Evolutionary conservation across 257 asterid genomes (phyloP).

Genomic region (Solanum medicagineum): DNA sequence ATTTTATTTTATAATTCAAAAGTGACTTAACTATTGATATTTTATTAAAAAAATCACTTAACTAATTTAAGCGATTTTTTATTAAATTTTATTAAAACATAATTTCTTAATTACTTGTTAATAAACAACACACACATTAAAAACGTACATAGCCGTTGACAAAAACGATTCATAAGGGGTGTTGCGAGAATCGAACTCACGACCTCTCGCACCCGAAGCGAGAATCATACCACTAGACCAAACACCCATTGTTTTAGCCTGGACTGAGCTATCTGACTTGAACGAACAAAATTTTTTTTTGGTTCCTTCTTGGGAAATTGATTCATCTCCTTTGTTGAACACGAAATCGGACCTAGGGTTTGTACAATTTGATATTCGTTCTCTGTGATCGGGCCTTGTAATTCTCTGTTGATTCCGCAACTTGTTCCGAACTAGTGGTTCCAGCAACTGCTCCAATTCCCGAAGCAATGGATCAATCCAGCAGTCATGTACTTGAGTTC

Average conservation of each 20-base stretch:
- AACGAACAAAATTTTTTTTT: no score
- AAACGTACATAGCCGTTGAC: no score
- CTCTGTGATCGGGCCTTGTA: neutral
- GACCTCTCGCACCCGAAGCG: constrained; percentile 25
- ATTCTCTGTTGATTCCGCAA: neutral
- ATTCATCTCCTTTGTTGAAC: neutral
- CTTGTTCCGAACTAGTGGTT: neutral
- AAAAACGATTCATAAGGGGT: neutral
- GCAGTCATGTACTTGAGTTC: constrained; percentile 37
- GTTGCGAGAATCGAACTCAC: constrained; percentile 20
- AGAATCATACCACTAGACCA: constrained; percentile 10
- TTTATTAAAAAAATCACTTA: no score
- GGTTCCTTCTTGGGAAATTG: neutral
- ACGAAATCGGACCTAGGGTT: constrained; percentile 3
- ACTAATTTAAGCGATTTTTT: no score
- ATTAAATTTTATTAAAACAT: no score
- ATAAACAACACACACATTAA: no score
- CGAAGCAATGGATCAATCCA: constrained; percentile 49
- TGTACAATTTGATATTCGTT: neutral
- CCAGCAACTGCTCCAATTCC: neutral
- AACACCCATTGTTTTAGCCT: neutral
- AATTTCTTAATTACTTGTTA: no score
- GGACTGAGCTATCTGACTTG: neutral
- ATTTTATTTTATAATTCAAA: no score
- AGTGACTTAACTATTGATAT: no score